Evolutionary conservation across 257 asterid species (phyloP).

Genomic region (Solanum dulcamara): DNA sequence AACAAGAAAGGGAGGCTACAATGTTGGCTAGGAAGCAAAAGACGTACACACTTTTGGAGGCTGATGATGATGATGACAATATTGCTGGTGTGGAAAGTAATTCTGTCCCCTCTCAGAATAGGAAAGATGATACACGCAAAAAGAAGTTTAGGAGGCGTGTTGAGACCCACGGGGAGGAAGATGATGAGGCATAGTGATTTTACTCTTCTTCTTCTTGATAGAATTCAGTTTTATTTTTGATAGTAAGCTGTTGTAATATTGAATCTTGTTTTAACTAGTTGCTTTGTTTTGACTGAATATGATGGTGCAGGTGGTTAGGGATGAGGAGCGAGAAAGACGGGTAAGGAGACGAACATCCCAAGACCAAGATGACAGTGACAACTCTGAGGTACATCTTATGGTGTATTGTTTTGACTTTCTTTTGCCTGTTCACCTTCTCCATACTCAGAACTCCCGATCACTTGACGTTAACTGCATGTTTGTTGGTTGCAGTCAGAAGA

Average conservation of each 20-base stretch:
- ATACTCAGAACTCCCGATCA: neutral
- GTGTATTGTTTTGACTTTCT: neutral
- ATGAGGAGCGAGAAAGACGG: constrained; percentile 32
- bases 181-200: constrained; percentile 50
- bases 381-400: constrained; percentile 45
- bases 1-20: constrained; percentile 67
- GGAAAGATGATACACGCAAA: constrained; percentile 34
- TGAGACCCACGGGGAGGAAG: constrained; percentile 49
- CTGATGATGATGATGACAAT: constrained; percentile 40
- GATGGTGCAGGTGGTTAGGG: constrained; percentile 27
- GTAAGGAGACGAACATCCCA: constrained; percentile 45
- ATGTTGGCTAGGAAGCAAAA: constrained; percentile 51
- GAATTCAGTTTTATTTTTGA: constrained; percentile 10
- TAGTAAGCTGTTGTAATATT: constrained; percentile 9
- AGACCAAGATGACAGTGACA: constrained; percentile 32
- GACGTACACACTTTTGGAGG: constrained; percentile 63
- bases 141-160: constrained; percentile 79
- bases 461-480: neutral
- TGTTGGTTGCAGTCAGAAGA: constrained; percentile 63
- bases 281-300: constrained; percentile 17
- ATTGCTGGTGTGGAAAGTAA: neutral
- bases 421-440: neutral
- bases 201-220: constrained; percentile 15
- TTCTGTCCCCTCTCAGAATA: constrained; percentile 25
- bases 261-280: constrained; percentile 8